Evolutionary conservation across 352 stramenopile species (phyloP).

Genomic region (Pythium insidiosum): DNA sequence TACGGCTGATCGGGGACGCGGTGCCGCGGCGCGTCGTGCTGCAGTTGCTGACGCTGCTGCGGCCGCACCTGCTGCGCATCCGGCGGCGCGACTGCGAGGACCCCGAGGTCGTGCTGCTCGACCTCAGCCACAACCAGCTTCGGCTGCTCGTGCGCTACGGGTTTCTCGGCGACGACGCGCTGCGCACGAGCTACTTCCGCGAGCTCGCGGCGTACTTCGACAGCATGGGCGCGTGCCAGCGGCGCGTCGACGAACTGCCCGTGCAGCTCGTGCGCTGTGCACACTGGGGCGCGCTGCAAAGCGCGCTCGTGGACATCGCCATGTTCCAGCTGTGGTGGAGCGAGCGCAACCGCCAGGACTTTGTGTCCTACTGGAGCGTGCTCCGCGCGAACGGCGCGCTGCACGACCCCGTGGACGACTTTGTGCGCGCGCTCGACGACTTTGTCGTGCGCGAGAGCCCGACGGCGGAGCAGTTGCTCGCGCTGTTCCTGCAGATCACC

Average conservation of each 20-base stretch:
- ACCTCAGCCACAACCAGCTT: constrained; percentile 75
- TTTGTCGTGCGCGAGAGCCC: constrained; percentile 57
- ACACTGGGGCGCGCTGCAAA: constrained; percentile 60
- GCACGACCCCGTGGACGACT: constrained; percentile 75
- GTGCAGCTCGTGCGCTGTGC: constrained; percentile 71
- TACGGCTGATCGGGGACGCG: constrained; percentile 41
- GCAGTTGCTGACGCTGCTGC: constrained; percentile 37
- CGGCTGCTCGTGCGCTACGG: constrained; percentile 60
- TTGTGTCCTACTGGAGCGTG: constrained; percentile 76
- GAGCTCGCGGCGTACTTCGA: constrained; percentile 73
- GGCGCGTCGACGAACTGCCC: constrained; percentile 68
- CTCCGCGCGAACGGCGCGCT: constrained; percentile 48
- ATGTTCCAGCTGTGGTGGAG: constrained; percentile 85
- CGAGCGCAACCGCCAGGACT: constrained; percentile 71
- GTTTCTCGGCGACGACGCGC: constrained; percentile 53
- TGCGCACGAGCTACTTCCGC: constrained; percentile 65
- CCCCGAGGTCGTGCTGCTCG: constrained; percentile 40
- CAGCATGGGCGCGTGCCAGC: constrained; percentile 54
- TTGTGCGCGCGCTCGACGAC: constrained; percentile 71
- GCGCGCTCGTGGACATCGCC: constrained; percentile 70
- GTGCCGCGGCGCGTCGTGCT: constrained; percentile 29
- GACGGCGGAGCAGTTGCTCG: constrained; percentile 51
- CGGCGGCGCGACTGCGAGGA: constrained; percentile 36
- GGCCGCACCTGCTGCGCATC: constrained; percentile 71
- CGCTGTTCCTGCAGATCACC: constrained; percentile 69